phyloP scores from a whole-genome alignment of 23 red algal genomes.

The Gracilariopsis chorda region DNA sequence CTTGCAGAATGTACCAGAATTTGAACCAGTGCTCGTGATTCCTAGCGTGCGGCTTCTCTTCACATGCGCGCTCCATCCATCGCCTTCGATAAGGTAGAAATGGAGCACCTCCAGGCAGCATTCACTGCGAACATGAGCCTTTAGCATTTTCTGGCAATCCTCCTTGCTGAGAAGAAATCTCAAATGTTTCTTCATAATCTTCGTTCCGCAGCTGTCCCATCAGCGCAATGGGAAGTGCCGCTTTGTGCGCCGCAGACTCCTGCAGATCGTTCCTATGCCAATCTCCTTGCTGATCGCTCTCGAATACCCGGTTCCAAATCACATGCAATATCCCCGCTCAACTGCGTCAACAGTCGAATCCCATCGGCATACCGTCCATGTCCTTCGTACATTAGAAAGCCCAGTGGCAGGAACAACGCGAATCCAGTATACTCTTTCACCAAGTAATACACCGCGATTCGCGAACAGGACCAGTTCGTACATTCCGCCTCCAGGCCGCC shows the following conservation, averaged over 20 bases:
- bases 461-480: constrained; percentile 26
- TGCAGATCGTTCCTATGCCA: constrained; percentile 25
- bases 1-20: not conserved
- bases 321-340: not conserved
- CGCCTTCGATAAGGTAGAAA: constrained; percentile 19
- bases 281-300: not conserved
- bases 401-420: constrained; percentile 42
- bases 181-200: not conserved
- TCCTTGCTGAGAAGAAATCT: not conserved
- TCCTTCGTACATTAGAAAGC: constrained; percentile 44
- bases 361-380: constrained; percentile 22
- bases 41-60: not conserved
- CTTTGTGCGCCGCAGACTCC: constrained; percentile 14
- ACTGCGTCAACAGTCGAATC: constrained; percentile 9
- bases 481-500: not conserved
- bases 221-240: constrained; percentile 15
- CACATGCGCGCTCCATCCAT: not conserved
- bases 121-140: not conserved
- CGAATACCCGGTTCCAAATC: not conserved
- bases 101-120: constrained; percentile 27
- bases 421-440: constrained; percentile 56
- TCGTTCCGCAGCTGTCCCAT: not conserved
- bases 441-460: constrained; percentile 15
- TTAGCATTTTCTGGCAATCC: not conserved
- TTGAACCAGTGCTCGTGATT: not conserved